phyloP scores from a whole-genome alignment of 2,329 filamentous ascomycete species.

The Fusarium nelsonii region DNA sequence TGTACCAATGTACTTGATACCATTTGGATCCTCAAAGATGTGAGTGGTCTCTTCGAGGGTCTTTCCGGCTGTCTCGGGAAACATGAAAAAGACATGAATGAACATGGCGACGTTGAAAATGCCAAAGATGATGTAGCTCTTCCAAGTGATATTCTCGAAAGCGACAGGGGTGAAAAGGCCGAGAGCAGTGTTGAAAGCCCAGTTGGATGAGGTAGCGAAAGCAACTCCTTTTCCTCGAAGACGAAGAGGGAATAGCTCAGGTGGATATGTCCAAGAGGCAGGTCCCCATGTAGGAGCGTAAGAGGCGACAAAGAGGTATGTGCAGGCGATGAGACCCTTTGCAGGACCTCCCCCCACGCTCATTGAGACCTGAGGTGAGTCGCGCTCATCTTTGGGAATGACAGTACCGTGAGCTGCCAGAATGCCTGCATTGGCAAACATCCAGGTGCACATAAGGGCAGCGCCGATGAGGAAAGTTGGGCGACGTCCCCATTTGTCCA shows the following conservation, averaged over 20 bases:
- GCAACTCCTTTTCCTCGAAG: constrained; percentile 66
- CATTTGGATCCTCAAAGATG: constrained; percentile 48
- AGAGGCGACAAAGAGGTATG: constrained; percentile 72
- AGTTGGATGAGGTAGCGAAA: constrained; percentile 60
- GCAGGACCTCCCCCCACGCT: constrained; percentile 60
- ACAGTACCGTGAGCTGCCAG: constrained; percentile 61
- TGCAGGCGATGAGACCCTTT: constrained; percentile 74
- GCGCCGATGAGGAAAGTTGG: constrained; percentile 74
- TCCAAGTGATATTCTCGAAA: constrained; percentile 46
- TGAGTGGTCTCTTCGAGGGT: constrained; percentile 73
- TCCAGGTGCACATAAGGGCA: constrained; percentile 73
- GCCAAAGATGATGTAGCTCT: constrained; percentile 40
- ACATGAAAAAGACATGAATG: constrained; percentile 56
- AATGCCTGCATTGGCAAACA: constrained; percentile 66
- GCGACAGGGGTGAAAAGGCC: constrained; percentile 51
- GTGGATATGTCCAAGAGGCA: constrained; percentile 67
- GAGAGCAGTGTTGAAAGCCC: constrained; percentile 57
- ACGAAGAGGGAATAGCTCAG: constrained; percentile 64
- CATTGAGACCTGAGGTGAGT: constrained; percentile 63
- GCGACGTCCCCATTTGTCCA: constrained; percentile 82
- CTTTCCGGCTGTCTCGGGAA: constrained; percentile 61
- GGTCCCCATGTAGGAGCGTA: constrained; percentile 62
- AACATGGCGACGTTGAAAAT: constrained; percentile 42
- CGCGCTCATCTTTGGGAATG: constrained; percentile 59
- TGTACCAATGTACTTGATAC: constrained; percentile 38